A percentile compares a stretch with the other conserved stretches of the same genome.
These are phyloP conservation scores for Desmodesmus armatus DNA, from an alignment of 139 green algal species.

Conservation along the genomic window DNA sequence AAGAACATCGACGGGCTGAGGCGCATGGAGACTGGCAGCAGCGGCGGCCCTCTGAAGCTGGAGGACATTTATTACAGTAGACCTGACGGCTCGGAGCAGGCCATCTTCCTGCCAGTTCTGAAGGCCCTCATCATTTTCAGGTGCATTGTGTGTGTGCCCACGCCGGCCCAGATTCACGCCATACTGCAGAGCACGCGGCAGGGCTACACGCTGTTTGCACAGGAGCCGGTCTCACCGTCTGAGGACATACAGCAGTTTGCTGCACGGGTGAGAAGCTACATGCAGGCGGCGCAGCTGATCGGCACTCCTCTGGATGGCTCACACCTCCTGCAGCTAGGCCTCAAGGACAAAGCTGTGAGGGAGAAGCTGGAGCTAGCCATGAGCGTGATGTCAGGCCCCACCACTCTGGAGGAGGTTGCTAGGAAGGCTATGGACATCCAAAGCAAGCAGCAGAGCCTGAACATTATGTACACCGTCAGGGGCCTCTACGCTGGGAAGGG, in stretches of 20 bases:
- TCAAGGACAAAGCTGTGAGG: background rate
- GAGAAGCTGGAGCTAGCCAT: background rate
- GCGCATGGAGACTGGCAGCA: background rate
- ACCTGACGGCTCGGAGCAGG: background rate
- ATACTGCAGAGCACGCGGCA: background rate
- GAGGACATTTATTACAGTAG: background rate
- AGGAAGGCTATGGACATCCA: background rate
- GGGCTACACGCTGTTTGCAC: background rate
- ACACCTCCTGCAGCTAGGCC: background rate
- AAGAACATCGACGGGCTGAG: background rate
- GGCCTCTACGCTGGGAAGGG: background rate
- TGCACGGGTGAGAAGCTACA: background rate
- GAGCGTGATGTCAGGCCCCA: background rate
- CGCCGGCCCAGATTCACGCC: background rate
- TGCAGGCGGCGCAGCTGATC: background rate
- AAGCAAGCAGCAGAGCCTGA: background rate
- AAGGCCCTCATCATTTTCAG: background rate
- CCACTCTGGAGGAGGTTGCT: background rate
- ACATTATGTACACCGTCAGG: background rate
- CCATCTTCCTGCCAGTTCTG: background rate
- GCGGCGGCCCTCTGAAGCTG: background rate
- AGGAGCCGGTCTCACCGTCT: background rate
- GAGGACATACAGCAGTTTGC: background rate
- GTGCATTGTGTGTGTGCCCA: background rate
- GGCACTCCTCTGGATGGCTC: background rate